Percentiles rank a stretch among this genome's conserved stretches.
Conservation (phyloP, 177 flowering plant genomes). For the Vitis hybrid region DNA sequence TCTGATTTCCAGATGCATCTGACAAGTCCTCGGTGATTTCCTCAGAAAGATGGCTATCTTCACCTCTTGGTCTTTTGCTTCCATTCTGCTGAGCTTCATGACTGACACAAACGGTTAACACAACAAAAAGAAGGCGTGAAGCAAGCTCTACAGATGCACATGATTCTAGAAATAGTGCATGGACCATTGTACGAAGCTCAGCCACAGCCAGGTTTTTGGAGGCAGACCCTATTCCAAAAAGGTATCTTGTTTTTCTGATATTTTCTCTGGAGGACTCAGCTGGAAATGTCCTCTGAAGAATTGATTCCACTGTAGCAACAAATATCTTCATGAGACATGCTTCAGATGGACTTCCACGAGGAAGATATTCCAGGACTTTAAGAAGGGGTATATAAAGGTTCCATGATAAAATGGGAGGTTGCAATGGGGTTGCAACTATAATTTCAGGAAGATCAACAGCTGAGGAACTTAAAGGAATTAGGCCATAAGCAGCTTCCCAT, state of each 20-base stretch:
- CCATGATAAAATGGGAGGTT: conserved; percentile 93
- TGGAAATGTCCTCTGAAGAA: conserved; percentile 88
- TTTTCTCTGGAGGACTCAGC: conserved; percentile 57
- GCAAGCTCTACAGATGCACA: conserved; percentile 90
- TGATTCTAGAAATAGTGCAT: conserved; percentile 85
- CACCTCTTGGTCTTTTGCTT: conserved; percentile 62
- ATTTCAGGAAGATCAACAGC: conserved; percentile 96
- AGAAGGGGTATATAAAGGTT: conserved; percentile 91
- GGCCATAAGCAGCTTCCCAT: conserved; percentile 99
- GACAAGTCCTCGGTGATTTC: conserved; percentile 42
- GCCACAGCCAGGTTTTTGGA: conserved; percentile 94
- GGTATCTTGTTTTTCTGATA: conserved; percentile 51
- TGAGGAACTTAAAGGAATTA: conserved; percentile 84
- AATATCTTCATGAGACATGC: conserved; percentile 97
- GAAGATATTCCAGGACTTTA: conserved; percentile 94
- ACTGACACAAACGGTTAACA: conserved; percentile 91
- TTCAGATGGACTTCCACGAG: conserved; percentile 97
- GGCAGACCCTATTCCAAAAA: conserved; percentile 51
- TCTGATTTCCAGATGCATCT: conserved; percentile 31
- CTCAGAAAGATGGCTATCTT: conserved; percentile 32
- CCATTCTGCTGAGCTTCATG: conserved; percentile 82
- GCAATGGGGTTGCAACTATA: conserved; percentile 86
- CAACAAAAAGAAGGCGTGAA: conserved; percentile 86
- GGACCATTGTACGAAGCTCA: conserved; percentile 96
- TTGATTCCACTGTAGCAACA: conserved; percentile 95